Conservation (phyloP, 345 rosid species). For the Populus tremula region DNA sequence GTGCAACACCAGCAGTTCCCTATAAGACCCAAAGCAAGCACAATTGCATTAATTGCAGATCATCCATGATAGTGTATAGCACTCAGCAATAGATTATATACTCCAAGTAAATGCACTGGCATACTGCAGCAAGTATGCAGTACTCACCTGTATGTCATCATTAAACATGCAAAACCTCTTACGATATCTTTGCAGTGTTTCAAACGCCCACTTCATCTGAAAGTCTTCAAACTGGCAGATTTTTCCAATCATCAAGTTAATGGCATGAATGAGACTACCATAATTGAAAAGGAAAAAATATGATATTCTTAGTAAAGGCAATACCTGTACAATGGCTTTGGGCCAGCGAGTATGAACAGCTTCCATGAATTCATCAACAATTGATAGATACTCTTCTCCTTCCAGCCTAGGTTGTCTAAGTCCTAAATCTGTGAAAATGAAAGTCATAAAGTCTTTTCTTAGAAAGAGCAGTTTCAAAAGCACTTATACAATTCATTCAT, state of each 20-base stretch:
- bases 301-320: background rate
- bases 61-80: slow-evolving; percentile 9
- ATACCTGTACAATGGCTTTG: slow-evolving; percentile 94
- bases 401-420: slow-evolving; percentile 86
- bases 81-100: slow-evolving; percentile 7
- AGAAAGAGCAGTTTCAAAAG: slow-evolving; percentile 11
- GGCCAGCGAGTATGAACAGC: slow-evolving; percentile 94
- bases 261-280: slow-evolving; percentile 10
- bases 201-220: slow-evolving; percentile 99
- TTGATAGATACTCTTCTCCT: slow-evolving; percentile 84
- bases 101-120: slow-evolving; percentile 4
- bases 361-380: slow-evolving; percentile 97
- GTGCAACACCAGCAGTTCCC: slow-evolving; percentile 99
- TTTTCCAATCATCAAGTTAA: slow-evolving; percentile 29
- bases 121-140: slow-evolving; percentile 5
- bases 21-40: slow-evolving; percentile 27
- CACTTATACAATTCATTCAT: slow-evolving; percentile 8
- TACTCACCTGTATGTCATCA: slow-evolving; percentile 87
- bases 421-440: slow-evolving; percentile 68
- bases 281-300: slow-evolving; percentile 17
- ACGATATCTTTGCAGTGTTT: slow-evolving; percentile 82
- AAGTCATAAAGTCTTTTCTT: slow-evolving; percentile 18
- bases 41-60: slow-evolving; percentile 5
- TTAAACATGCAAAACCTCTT: slow-evolving; percentile 94
- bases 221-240: slow-evolving; percentile 85